Conservation (phyloP, 2,329 filamentous ascomycete species). For the Pseudocercospora pini-densiflorae region DNA sequence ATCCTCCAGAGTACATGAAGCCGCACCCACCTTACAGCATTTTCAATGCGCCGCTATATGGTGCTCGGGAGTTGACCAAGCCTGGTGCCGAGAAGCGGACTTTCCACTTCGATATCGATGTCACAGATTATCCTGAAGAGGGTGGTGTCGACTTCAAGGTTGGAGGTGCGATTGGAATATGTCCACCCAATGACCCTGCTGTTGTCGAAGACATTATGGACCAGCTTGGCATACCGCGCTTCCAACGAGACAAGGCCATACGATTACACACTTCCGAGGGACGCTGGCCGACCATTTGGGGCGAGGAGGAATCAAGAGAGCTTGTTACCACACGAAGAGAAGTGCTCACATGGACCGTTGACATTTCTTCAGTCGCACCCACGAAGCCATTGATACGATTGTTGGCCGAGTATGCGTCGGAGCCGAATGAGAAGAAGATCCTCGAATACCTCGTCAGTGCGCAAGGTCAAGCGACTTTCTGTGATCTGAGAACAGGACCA, state of each 20-base stretch:
- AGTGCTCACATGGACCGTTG: conserved; percentile 92
- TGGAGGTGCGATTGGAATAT: conserved; percentile 91
- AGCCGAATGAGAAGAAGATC: conserved; percentile 85
- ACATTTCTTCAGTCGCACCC: conserved; percentile 90
- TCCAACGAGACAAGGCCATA: conserved; percentile 82
- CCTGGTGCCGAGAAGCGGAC: conserved; percentile 93
- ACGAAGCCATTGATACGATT: conserved; percentile 86
- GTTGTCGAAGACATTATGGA: conserved; percentile 86
- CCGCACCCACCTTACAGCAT: conserved; percentile 94
- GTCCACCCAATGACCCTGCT: conserved; percentile 78
- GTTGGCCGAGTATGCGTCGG: conserved; percentile 80
- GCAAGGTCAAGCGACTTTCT: conserved; percentile 90
- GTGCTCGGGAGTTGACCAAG: conserved; percentile 83
- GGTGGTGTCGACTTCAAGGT: conserved; percentile 91
- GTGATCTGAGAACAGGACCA: conserved; percentile 86
- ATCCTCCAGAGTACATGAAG: conserved; percentile 88
- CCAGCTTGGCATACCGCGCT: conserved; percentile 77
- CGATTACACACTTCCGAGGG: conserved; percentile 77
- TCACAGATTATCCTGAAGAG: conserved; percentile 90
- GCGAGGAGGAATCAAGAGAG: conserved; percentile 81
- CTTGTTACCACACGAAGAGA: conserved; percentile 89
- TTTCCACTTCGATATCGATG: conserved; percentile 95
- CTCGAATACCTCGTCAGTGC: conserved; percentile 83
- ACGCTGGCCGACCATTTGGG: conserved; percentile 98
- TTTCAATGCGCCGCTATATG: conserved; percentile 84